Conservation (phyloP, 495 filamentous ascomycete species). For the Neurospora sp. region DNA sequence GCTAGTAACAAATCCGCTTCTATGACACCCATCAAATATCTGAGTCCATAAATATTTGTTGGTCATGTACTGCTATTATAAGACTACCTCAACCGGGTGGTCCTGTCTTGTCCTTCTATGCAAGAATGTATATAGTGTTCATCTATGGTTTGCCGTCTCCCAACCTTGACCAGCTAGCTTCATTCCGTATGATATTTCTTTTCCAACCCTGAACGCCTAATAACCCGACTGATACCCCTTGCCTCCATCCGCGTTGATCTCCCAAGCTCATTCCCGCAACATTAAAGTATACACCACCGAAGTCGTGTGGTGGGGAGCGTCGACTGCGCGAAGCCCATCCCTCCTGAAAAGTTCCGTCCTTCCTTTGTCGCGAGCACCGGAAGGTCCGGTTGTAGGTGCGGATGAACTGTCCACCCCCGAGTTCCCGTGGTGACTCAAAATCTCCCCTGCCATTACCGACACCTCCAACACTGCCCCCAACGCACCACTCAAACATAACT, state of each 20-base stretch:
- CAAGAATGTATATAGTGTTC: not conserved
- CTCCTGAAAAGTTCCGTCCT: not conserved
- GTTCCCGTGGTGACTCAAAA: not conserved
- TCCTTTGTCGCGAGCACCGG: not conserved
- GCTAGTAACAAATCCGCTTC: too few species aligned
- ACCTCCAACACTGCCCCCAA: not conserved
- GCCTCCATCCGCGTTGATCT: not conserved
- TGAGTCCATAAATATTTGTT: not conserved
- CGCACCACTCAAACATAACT: not conserved
- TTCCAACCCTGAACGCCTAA: not conserved
- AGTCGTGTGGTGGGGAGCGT: not conserved
- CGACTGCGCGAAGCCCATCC: not conserved
- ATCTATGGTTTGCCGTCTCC: not conserved
- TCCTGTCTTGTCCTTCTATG: not conserved
- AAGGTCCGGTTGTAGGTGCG: not conserved
- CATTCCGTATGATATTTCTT: not conserved
- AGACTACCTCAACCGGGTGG: not conserved
- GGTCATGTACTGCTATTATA: not conserved
- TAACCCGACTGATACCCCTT: not conserved
- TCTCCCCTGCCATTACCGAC: not conserved
- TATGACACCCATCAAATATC: not conserved
- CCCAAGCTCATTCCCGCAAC: not conserved
- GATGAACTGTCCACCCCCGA: not conserved
- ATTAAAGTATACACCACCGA: not conserved
- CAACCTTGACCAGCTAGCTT: not conserved